Evolutionary conservation across 441 rosid genomes (phyloP).

Genomic region (Monsonia emarginata): DNA sequence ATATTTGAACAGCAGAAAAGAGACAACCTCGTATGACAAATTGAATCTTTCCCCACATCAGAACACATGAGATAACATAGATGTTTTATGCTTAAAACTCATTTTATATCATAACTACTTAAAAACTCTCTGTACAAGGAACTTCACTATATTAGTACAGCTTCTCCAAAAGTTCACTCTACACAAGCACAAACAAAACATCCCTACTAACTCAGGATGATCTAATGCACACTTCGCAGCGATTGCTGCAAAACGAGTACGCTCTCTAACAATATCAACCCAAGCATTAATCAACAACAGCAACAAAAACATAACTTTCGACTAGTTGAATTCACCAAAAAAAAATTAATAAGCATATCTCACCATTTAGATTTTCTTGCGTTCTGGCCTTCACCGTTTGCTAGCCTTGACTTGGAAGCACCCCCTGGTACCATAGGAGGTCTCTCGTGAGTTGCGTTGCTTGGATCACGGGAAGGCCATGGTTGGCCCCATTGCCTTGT

Average conservation of each 20-base stretch:
- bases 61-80: too few species aligned
- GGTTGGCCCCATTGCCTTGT: constrained; percentile 24
- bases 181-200: constrained; percentile 13
- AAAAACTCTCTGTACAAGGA: constrained; percentile 23
- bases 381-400: constrained; percentile 42
- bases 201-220: constrained; percentile 6
- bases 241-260: constrained; percentile 19
- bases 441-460: constrained; percentile 35
- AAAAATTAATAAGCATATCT: constrained; percentile 20
- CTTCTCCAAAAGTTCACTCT: constrained; percentile 11
- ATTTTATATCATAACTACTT: constrained; percentile 8
- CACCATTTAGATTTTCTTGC: constrained; percentile 61
- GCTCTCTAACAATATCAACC: neutral
- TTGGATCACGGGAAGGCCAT: constrained; percentile 24
- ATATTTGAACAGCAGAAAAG: too few species aligned
- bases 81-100: too few species aligned
- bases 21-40: too few species aligned
- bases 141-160: constrained; percentile 11
- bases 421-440: constrained; percentile 48
- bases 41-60: too few species aligned
- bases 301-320: neutral
- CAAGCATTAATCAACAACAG: neutral
- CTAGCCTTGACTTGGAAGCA: constrained; percentile 47
- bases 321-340: neutral
- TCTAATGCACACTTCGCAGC: constrained; percentile 10